Conservation (phyloP, 495 filamentous ascomycete species). For the Bacidia rubella region DNA sequence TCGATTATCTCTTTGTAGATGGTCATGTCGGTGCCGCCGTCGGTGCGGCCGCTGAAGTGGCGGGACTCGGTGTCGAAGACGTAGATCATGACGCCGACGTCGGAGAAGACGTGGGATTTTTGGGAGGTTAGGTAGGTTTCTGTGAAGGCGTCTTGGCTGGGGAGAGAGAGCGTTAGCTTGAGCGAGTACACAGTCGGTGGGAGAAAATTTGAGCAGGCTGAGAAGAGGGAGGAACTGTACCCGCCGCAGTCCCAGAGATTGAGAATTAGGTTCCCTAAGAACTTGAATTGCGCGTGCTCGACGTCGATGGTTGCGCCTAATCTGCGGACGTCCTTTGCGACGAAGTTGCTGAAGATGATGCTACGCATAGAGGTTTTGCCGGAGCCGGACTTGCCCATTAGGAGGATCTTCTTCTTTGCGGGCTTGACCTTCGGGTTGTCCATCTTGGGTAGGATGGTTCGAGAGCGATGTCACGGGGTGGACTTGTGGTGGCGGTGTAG, state of each 20-base stretch:
- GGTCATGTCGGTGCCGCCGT: constrained; percentile 74
- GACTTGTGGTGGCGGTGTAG: no score
- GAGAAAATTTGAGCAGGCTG: not conserved
- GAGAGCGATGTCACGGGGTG: no score
- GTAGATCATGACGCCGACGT: constrained; percentile 95
- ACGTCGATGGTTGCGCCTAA: constrained; percentile 97
- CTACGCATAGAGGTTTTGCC: constrained; percentile 98
- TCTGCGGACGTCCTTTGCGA: constrained; percentile 87
- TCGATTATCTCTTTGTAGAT: constrained; percentile 78
- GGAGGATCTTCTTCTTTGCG: constrained; percentile 44
- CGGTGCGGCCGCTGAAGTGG: constrained; percentile 52
- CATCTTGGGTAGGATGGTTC: constrained; percentile 6
- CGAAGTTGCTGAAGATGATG: constrained; percentile 97
- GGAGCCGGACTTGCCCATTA: constrained; percentile 89
- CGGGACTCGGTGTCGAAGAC: constrained; percentile 97
- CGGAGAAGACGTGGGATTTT: constrained; percentile 87
- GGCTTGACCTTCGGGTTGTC: constrained; percentile 26
- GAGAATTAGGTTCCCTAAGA: constrained; percentile 89
- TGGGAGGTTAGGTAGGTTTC: constrained; percentile 93
- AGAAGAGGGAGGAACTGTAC: constrained; percentile 28
- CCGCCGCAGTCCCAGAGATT: constrained; percentile 98
- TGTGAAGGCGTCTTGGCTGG: constrained; percentile 92
- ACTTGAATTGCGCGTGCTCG: constrained; percentile 94
- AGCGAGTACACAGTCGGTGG: constrained; percentile 4
- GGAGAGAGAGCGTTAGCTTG: not conserved